Evolutionary conservation across 768 basidiomycete species (phyloP).

Genomic region (Hemileccinum rubropunctum): DNA sequence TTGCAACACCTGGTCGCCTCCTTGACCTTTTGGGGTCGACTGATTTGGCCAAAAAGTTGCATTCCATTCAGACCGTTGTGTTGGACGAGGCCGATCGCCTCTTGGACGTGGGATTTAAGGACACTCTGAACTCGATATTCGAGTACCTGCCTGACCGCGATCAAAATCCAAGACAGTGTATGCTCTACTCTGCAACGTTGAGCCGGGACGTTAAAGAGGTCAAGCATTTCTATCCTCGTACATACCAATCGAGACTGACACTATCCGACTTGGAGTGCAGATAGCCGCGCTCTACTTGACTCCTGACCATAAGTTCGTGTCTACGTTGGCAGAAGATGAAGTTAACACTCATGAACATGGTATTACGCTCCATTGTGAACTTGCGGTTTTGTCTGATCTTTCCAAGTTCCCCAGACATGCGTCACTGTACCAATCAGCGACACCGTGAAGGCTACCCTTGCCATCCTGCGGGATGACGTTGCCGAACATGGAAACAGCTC

Average conservation of each 20-base stretch:
- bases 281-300: conserved; percentile 28
- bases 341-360: conserved; percentile 63
- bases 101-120: conserved; percentile 71
- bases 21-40: conserved; percentile 62
- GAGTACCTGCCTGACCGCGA: conserved; percentile 38
- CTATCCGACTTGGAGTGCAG: conserved; percentile 3
- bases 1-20: conserved; percentile 76
- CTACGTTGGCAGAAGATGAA: conserved; percentile 57
- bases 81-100: conserved; percentile 76
- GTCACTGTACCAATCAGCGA: conserved; percentile 42
- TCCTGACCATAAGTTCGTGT: conserved; percentile 44
- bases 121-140: conserved; percentile 64
- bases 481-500: conserved; percentile 27
- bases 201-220: conserved; percentile 63
- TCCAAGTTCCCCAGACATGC: conserved; percentile 44
- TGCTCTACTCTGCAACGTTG: conserved; percentile 76
- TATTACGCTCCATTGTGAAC: conserved; percentile 10
- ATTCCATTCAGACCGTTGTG: conserved; percentile 45
- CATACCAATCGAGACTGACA: background rate
- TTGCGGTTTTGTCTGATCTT: background rate
- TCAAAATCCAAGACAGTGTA: conserved; percentile 57
- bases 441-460: conserved; percentile 40
- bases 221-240: conserved; percentile 6
- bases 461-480: conserved; percentile 38
- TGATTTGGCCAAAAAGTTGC: conserved; percentile 35